Evolutionary conservation across 2,329 filamentous ascomycete species (phyloP).

Genomic region (Fulvia fulva): DNA sequence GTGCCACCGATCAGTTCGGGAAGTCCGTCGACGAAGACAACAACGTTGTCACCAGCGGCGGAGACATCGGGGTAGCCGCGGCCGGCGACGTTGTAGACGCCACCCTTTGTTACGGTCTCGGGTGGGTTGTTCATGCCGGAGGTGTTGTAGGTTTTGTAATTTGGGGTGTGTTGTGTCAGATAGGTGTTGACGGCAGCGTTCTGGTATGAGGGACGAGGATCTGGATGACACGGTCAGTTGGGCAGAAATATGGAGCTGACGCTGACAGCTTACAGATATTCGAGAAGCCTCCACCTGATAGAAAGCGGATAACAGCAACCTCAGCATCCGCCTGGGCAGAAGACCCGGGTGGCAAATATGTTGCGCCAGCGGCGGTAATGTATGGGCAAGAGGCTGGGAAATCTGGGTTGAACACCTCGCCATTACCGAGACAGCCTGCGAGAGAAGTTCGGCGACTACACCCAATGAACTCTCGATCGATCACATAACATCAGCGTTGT

Average conservation of each 20-base stretch:
- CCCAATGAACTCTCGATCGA: background rate
- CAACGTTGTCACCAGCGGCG: constrained; percentile 29
- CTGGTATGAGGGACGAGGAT: constrained; percentile 36
- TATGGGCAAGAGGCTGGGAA: constrained; percentile 30
- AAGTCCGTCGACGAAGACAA: constrained; percentile 16
- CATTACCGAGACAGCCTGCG: constrained; percentile 33
- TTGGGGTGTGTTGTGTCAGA: constrained; percentile 28
- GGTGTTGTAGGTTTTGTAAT: constrained; percentile 40
- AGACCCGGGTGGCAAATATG: constrained; percentile 34
- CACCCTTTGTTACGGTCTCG: constrained; percentile 17
- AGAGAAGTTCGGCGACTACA: background rate
- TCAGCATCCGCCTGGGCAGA: constrained; percentile 35
- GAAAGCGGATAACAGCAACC: constrained; percentile 39
- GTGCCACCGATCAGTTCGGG: constrained; percentile 28
- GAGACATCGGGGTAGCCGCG: constrained; percentile 43
- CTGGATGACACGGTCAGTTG: constrained; percentile 35
- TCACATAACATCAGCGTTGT: constrained; percentile 28
- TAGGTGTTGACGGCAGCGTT: constrained; percentile 36
- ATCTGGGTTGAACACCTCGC: constrained; percentile 39
- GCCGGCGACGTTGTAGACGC: constrained; percentile 25
- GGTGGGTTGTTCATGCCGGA: constrained; percentile 45
- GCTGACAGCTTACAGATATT: constrained; percentile 26
- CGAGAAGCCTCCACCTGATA: constrained; percentile 41
- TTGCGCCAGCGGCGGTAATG: constrained; percentile 48
- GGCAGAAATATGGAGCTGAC: constrained; percentile 10